These are phyloP conservation scores for Eudorina sp. DNA, from an alignment of 139 green algal genomes.

Conservation along the genomic window DNA sequence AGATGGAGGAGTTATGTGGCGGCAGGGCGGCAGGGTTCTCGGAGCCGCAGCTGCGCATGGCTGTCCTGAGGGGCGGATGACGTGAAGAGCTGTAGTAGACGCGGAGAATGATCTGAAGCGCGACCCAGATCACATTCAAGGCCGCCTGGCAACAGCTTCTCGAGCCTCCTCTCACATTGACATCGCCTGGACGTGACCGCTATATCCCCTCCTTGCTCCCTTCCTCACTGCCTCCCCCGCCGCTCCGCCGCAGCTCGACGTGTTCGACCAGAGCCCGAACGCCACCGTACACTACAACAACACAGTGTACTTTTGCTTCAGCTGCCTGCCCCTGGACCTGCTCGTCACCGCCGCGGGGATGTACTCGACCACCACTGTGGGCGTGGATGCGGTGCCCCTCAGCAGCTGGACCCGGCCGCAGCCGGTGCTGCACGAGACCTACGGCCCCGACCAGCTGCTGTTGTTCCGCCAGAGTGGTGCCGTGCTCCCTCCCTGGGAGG, in stretches of 20 bases:
- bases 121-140: too few species aligned
- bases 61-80: too few species aligned
- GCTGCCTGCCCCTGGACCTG: neutral
- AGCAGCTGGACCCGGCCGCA: neutral
- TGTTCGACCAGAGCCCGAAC: neutral
- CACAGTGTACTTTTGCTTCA: conserved; percentile 12
- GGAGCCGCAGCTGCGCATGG: too few species aligned
- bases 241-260: neutral
- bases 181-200: too few species aligned
- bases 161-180: too few species aligned
- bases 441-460: neutral
- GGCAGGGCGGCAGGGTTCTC: too few species aligned
- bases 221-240: neutral
- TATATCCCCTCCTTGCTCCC: too few species aligned
- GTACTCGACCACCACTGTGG: neutral
- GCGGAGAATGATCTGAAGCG: too few species aligned
- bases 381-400: too few species aligned
- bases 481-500: neutral
- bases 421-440: neutral
- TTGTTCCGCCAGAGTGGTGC: neutral
- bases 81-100: too few species aligned
- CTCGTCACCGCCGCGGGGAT: neutral
- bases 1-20: too few species aligned
- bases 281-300: neutral
- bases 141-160: too few species aligned